Conservation (phyloP, 2,329 filamentous ascomycete genomes). For the Apiospora arundinis region DNA sequence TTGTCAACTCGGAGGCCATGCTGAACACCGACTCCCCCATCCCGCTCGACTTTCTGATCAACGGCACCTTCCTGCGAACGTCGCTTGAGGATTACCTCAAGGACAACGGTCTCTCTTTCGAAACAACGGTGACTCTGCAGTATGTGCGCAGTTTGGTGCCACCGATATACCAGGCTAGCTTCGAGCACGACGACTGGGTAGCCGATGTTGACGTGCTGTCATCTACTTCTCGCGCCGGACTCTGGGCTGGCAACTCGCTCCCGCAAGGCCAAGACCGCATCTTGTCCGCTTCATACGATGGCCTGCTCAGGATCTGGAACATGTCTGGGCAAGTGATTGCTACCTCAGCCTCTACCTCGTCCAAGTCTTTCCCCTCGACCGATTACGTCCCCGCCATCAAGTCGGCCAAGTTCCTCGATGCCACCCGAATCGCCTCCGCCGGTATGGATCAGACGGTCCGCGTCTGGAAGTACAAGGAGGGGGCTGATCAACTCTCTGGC, state of each 20-base stretch:
- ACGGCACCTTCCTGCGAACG: conserved; percentile 88
- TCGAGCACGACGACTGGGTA: conserved; percentile 98
- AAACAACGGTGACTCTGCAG: conserved; percentile 86
- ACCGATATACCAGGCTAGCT: conserved; percentile 86
- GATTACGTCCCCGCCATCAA: conserved; percentile 65
- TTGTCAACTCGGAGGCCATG: conserved; percentile 76
- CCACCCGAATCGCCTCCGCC: conserved; percentile 79
- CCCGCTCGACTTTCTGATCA: conserved; percentile 93
- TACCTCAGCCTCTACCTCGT: conserved; percentile 69
- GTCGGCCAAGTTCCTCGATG: conserved; percentile 81
- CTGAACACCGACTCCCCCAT: conserved; percentile 69
- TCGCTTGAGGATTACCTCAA: conserved; percentile 91
- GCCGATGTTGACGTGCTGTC: conserved; percentile 85
- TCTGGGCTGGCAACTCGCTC: conserved; percentile 59
- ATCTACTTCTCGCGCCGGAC: conserved; percentile 63
- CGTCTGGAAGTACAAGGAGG: conserved; percentile 86
- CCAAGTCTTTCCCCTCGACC: conserved; percentile 73
- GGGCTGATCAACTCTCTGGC: conserved; percentile 63
- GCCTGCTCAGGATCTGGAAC: conserved; percentile 87
- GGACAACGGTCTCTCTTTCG: conserved; percentile 84
- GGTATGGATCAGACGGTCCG: conserved; percentile 85
- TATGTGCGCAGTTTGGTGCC: conserved; percentile 93
- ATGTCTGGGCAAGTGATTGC: conserved; percentile 85
- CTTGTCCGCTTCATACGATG: conserved; percentile 93
- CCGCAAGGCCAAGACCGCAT: conserved; percentile 71